Base-by-base conservation (phyloP, 1,139 yeast genomes). In the Hyphopichia fennica region DNA sequence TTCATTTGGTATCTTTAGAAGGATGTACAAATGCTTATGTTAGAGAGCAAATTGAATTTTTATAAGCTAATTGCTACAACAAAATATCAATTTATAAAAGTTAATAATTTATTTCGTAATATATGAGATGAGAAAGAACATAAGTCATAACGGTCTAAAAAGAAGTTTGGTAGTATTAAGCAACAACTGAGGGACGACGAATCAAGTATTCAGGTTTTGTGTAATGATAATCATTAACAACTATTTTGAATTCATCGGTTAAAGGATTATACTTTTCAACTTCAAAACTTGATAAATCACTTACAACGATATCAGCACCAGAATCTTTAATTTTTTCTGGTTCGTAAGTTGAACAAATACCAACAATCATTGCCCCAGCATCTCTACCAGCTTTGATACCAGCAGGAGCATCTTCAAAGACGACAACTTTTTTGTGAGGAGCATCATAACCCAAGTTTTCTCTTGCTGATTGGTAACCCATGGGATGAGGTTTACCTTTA, bases 1-100 rank as follows among this genome's bases (percentile, higher is more conserved):
- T 69, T 13, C 67, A 67, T 31, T 67, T 65, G 1, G 65, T 69
- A 2, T 46, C 59, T 1, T 40, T 69, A n/a, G 67, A 63, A 38
- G 73, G 69, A 2, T 48, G 54, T 7, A 63, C 71, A 11, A 65
- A 63, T 42, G 53, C 53, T 17, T 62, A 52, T 41, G 45, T 50
- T 29, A 49, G 54, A 32, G 46, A 45, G 25, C 49, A 48, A 9
- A 40, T 62, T 2, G 53, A 53, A 3, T 64, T 62, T 41, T 47
- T 65, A 29, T 62, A 22, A 19, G n/a, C n/a, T n/a, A n/a, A n/a
- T n/a, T n/a, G n/a, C n/a, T 18, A 25, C 28, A 18, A 31, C 33
- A 14, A 27, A n/a, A 7, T 5, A 27, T 11, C 30, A 10, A 11
- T 7, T 11, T 7, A 27, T 27, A 27, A 27, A 11, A 27, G 5